These are phyloP conservation scores for Solanum clarkiae DNA, from an alignment of 257 asterid species.

Conservation along the genomic window DNA sequence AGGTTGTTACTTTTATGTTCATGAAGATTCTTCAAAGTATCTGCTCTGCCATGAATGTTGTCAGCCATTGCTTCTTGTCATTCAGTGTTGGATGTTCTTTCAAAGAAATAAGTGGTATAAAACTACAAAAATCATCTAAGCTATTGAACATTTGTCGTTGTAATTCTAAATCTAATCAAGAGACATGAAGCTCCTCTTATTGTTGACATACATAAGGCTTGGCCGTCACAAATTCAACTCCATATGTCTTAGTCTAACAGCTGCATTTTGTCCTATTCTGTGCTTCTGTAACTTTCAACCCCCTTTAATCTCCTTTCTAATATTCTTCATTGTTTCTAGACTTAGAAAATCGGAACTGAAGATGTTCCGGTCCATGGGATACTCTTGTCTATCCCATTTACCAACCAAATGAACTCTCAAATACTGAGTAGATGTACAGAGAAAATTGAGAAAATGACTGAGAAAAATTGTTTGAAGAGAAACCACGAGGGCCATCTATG, in stretches of 20 bases:
- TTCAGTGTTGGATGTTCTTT: background rate
- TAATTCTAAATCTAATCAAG: background rate
- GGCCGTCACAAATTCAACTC: background rate
- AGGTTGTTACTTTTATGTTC: too few species aligned
- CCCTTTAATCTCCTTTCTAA: background rate
- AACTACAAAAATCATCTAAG: background rate
- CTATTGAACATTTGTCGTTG: background rate
- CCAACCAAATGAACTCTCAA: too few species aligned
- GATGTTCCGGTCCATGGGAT: too few species aligned
- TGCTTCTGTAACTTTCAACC: background rate
- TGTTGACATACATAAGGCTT: background rate
- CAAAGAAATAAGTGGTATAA: background rate
- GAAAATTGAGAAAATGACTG: too few species aligned
- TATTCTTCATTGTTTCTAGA: background rate
- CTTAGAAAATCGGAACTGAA: background rate
- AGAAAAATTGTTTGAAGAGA: too few species aligned
- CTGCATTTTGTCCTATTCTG: background rate
- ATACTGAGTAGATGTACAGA: too few species aligned
- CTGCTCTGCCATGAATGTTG: too few species aligned
- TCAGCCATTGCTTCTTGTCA: background rate
- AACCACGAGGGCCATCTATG: too few species aligned
- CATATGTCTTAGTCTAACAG: background rate
- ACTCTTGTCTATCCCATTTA: too few species aligned
- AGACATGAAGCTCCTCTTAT: background rate
- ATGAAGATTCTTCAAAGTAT: too few species aligned